These are phyloP conservation scores for Rhododendron henanense DNA, from an alignment of 148 eudicot genomes.

Conservation along the genomic window DNA sequence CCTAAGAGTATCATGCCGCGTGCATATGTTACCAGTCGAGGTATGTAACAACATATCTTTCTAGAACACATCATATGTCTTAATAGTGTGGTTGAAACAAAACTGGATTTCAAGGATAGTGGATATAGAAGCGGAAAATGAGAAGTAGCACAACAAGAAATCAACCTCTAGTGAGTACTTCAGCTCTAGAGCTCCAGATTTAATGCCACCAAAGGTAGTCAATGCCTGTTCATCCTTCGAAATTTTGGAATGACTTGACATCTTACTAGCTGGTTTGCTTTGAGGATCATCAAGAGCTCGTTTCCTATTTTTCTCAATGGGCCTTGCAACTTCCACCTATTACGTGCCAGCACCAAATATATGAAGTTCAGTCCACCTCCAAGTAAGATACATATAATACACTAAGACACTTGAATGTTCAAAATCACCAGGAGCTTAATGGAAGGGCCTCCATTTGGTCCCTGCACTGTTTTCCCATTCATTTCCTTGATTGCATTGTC, in stretches of 20 bases:
- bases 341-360: not conserved
- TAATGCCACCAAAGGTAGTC: constrained; percentile 20
- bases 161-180: constrained; percentile 19
- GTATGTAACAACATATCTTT: not conserved
- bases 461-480: constrained; percentile 50
- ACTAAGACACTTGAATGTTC: not conserved
- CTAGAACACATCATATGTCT: not conserved
- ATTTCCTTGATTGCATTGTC: constrained; percentile 52
- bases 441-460: constrained; percentile 37
- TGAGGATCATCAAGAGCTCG: constrained; percentile 44
- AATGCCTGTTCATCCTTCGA: constrained; percentile 18
- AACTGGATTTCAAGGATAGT: not conserved
- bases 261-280: constrained; percentile 25
- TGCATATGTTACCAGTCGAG: not conserved
- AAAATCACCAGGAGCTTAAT: constrained; percentile 47
- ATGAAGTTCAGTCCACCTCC: not conserved
- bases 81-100: not conserved
- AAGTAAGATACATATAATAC: not conserved
- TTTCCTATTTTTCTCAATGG: constrained; percentile 61
- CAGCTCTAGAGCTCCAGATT: constrained; percentile 14
- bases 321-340: constrained; percentile 75
- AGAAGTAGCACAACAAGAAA: not conserved
- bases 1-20: not conserved
- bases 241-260: constrained; percentile 29
- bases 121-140: not conserved